These are phyloP conservation scores for Kandelia obovata DNA, from an alignment of 345 rosid genomes.

Conservation along the genomic window DNA sequence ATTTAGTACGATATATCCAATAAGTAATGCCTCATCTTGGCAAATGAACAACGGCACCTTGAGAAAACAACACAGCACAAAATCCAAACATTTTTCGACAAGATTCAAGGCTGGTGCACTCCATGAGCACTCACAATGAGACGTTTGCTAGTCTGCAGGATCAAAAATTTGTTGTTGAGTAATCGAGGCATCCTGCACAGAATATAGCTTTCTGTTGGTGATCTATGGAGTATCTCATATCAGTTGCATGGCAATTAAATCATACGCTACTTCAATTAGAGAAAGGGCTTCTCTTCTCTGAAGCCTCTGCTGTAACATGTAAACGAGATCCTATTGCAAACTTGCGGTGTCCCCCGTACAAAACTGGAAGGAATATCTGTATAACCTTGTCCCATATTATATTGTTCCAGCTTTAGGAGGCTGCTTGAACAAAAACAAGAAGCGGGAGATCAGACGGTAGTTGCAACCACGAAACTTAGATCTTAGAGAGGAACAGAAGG, in stretches of 20 bases:
- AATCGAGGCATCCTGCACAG: conserved; percentile 16
- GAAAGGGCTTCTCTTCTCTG: conserved; percentile 1
- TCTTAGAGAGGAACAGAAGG: background rate
- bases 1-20: background rate
- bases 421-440: conserved; percentile 27
- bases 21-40: background rate
- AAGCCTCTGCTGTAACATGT: background rate
- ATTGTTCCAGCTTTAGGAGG: conserved; percentile 42
- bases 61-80: conserved; percentile 7
- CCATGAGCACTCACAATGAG: background rate
- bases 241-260: conserved; percentile 4
- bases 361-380: conserved; percentile 1
- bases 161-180: conserved; percentile 3
- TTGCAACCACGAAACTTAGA: background rate
- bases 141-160: conserved; percentile 12
- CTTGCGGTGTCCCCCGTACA: conserved; percentile 14
- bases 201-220: too few relatives aligned
- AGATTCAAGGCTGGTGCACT: conserved; percentile 11
- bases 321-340: background rate
- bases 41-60: background rate
- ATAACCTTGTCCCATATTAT: conserved; percentile 21
- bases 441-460: conserved; percentile 3
- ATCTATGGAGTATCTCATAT: too few relatives aligned
- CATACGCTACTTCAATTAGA: conserved; percentile 3
- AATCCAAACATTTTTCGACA: conserved; percentile 18